Evolutionary conservation across 495 filamentous ascomycete species (phyloP).

Genomic region (Podospora tetraspora): DNA sequence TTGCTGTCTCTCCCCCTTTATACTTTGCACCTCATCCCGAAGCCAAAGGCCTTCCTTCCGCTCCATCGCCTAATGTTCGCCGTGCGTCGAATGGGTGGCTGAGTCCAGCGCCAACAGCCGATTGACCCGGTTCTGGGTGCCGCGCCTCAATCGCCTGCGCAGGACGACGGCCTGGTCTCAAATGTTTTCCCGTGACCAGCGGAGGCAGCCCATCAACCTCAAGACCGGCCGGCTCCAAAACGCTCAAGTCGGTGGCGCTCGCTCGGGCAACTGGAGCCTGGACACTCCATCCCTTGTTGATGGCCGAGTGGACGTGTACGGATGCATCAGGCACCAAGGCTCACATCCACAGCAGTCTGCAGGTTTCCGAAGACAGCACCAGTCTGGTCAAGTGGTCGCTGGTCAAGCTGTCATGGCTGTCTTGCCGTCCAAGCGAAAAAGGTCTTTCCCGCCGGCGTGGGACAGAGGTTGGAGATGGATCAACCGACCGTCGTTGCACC

Average conservation of each 20-base stretch:
- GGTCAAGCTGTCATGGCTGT: neutral
- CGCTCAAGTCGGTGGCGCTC: neutral
- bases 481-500: neutral
- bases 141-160: neutral
- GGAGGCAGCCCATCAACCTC: neutral
- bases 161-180: neutral
- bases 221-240: neutral
- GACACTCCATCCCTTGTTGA: neutral
- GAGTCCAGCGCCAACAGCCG: constrained; percentile 1
- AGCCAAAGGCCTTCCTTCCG: neutral
- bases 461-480: neutral
- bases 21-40: neutral
- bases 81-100: constrained; percentile 15
- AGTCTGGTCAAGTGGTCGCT: neutral
- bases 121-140: neutral
- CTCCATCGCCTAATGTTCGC: neutral
- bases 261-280: neutral
- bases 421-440: neutral
- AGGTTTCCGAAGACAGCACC: neutral
- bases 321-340: neutral
- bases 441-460: neutral
- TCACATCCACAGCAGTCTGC: neutral
- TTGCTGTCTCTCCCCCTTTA: neutral
- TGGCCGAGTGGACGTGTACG: neutral
- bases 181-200: neutral